These are phyloP conservation scores for Tetrahymena elliotti DNA, from an alignment of 73 alveolate species.

Conservation along the genomic window DNA sequence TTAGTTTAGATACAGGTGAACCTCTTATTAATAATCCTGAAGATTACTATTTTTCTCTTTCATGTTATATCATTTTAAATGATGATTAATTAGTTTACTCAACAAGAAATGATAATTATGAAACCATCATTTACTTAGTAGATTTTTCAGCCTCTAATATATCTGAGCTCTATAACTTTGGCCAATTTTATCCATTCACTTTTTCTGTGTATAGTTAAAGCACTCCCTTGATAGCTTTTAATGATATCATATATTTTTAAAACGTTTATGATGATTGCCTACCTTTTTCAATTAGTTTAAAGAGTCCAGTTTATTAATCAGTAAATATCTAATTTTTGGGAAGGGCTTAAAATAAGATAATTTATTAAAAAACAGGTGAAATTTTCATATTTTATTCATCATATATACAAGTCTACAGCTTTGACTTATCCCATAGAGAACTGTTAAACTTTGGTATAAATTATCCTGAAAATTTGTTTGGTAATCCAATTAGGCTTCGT, in stretches of 20 bases:
- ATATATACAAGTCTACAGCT: neutral
- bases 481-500: neutral
- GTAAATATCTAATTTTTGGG: neutral
- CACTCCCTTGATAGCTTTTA: neutral
- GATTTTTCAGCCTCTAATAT: neutral
- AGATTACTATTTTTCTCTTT: neutral
- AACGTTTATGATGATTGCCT: neutral
- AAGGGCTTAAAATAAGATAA: no score
- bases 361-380: neutral
- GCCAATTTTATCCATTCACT: neutral
- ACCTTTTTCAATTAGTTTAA: neutral
- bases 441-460: neutral
- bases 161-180: neutral
- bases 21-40: neutral
- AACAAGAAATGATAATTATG: neutral
- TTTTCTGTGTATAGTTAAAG: neutral
- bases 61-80: no score
- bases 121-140: neutral
- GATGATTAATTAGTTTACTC: neutral
- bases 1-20: neutral
- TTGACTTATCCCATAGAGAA: neutral
- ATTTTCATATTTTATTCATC: neutral
- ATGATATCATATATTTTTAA: neutral
- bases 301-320: neutral
- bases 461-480: neutral